phyloP scores from a whole-genome alignment of 2,329 filamentous ascomycete species.

The Polytolypa hystricis region DNA sequence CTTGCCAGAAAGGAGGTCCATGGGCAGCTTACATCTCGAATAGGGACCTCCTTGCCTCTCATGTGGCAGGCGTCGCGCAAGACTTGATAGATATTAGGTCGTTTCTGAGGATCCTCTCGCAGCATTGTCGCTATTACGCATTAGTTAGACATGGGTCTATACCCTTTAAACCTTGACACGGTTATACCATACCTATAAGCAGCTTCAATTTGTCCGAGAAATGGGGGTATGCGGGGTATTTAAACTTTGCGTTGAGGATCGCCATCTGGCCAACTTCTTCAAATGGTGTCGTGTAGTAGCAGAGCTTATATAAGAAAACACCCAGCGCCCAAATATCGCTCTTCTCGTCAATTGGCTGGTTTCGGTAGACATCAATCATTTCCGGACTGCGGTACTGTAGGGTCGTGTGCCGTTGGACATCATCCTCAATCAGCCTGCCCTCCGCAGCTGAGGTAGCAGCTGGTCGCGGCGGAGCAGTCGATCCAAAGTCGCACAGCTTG shows the following conservation, averaged over 20 bases:
- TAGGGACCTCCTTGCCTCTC: constrained; percentile 74
- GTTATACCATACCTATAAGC: constrained; percentile 59
- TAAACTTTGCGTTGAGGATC: constrained; percentile 90
- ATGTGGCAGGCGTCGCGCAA: constrained; percentile 77
- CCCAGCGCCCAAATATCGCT: constrained; percentile 97
- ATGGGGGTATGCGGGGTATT: constrained; percentile 73
- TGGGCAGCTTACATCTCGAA: constrained; percentile 65
- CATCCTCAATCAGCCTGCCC: constrained; percentile 87
- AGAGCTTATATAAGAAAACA: constrained; percentile 91
- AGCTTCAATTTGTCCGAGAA: constrained; percentile 87
- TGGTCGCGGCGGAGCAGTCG: constrained; percentile 69
- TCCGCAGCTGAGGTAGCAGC: constrained; percentile 80
- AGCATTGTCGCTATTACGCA: constrained; percentile 65
- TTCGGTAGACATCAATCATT: constrained; percentile 97
- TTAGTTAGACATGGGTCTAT: constrained; percentile 4
- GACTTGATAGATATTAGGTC: constrained; percentile 92
- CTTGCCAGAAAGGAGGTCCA: constrained; percentile 4
- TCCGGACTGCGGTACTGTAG: constrained; percentile 95
- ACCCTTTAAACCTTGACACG: constrained; percentile 3
- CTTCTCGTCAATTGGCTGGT: constrained; percentile 95
- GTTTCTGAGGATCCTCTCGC: constrained; percentile 63
- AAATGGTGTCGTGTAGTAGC: constrained; percentile 98
- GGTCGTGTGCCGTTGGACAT: constrained; percentile 93
- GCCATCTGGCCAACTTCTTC: constrained; percentile 96
- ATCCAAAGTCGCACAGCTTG: constrained; percentile 98